A percentile compares a stretch with the other conserved stretches of the same genome.
phyloP scores from a whole-genome alignment of 352 stramenopile species.

The Globisporangium nodosum region DNA sequence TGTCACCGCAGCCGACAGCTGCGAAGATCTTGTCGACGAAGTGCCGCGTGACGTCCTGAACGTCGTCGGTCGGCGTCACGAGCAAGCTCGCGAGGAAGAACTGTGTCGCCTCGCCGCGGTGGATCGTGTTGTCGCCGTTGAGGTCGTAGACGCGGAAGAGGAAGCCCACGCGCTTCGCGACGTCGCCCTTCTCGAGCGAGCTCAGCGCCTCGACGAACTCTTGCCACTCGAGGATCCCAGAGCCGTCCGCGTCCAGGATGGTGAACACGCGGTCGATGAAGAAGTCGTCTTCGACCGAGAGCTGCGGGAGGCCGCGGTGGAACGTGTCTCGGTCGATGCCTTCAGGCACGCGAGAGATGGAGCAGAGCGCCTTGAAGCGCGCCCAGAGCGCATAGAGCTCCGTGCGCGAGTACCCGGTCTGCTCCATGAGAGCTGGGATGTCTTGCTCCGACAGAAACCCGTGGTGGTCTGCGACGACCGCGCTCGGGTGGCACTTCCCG shows the following conservation, averaged over 20 bases:
- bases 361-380: conserved; percentile 69
- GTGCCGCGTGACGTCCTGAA: conserved; percentile 44
- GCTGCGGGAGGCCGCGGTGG: conserved; percentile 45
- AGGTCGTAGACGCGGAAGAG: conserved; percentile 78
- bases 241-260: conserved; percentile 57
- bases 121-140: conserved; percentile 57
- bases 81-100: conserved; percentile 65
- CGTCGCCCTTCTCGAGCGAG: conserved; percentile 56
- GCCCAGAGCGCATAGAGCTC: conserved; percentile 66
- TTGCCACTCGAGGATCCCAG: conserved; percentile 58
- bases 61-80: conserved; percentile 29
- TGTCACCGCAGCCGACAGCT: conserved; percentile 29
- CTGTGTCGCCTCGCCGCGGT: conserved; percentile 43
- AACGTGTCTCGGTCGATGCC: conserved; percentile 70
- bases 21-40: conserved; percentile 65
- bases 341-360: conserved; percentile 33
- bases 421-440: conserved; percentile 29
- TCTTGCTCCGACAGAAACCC: conserved; percentile 60
- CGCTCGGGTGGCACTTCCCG: conserved; percentile 25
- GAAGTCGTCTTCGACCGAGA: conserved; percentile 63
- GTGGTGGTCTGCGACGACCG: conserved; percentile 34
- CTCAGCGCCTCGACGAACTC: conserved; percentile 71
- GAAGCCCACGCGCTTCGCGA: conserved; percentile 42
- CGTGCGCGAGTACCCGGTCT: conserved; percentile 50
- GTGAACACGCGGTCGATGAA: conserved; percentile 71